A percentile compares a stretch with the other conserved stretches of the same genome.
These are phyloP conservation scores for Penicillium sp. DNA, from an alignment of 2,329 filamentous ascomycete genomes.

Conservation along the genomic window DNA sequence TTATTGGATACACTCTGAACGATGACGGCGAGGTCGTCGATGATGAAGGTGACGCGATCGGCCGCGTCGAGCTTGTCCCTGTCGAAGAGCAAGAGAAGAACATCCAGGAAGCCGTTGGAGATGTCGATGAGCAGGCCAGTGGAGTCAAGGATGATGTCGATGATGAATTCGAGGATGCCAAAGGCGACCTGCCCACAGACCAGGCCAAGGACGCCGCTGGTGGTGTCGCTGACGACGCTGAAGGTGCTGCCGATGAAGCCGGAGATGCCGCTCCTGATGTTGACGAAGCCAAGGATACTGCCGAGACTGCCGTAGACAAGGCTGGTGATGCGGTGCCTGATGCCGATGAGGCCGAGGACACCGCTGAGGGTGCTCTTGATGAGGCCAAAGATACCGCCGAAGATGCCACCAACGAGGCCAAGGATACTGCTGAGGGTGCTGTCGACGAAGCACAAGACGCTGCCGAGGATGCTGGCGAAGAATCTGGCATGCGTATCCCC, in stretches of 20 bases:
- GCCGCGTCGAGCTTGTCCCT: constrained; percentile 31
- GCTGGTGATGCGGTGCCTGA: background rate
- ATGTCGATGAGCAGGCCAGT: constrained; percentile 50
- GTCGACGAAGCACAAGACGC: constrained; percentile 29
- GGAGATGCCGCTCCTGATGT: constrained; percentile 24
- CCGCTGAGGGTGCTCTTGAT: constrained; percentile 17
- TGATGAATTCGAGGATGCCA: constrained; percentile 41
- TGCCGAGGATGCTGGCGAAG: constrained; percentile 20
- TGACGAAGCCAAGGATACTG: constrained; percentile 21
- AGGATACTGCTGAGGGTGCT: constrained; percentile 2
- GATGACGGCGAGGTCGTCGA: constrained; percentile 45
- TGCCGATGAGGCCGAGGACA: constrained; percentile 21
- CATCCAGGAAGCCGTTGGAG: constrained; percentile 48
- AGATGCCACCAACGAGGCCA: background rate
- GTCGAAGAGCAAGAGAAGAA: constrained; percentile 32
- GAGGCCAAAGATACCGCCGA: constrained; percentile 29
- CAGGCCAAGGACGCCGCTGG: constrained; percentile 25
- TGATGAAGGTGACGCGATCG: constrained; percentile 41
- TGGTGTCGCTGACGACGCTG: constrained; percentile 12
- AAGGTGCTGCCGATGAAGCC: constrained; percentile 26
- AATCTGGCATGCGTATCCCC: constrained; percentile 14
- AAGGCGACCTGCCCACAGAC: constrained; percentile 32
- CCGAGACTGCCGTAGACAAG: constrained; percentile 22
- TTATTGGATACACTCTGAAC: constrained; percentile 44
- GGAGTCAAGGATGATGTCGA: constrained; percentile 50